Base-by-base conservation (phyloP, 148 eudicot genomes). In the Heliamphora exappendiculata region DNA sequence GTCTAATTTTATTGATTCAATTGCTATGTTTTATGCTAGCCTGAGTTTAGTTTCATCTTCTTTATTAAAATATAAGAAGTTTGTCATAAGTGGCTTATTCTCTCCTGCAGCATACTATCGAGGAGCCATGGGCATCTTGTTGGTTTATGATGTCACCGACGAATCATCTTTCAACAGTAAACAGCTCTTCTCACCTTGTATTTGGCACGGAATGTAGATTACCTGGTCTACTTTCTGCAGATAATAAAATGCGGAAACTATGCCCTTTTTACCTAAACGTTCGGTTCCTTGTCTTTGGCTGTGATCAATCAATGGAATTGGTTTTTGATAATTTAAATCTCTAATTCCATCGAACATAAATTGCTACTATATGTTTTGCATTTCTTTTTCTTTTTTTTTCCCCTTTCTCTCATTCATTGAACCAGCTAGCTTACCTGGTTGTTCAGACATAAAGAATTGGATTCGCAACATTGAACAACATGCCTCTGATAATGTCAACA, bases 51-150 rank as follows among this genome's bases (percentile, higher is more conserved):
- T 7, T 6, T 5, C 26, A 17, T 58, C 13, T 62, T 17, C 44
- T 58, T 60, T 55, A 39, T 26, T n/a, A n/a, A 39, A 24, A 49
- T 45, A 24, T n/a, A 33, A 31, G 34, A n/a, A 33, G 12, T 60
- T 39, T 58, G n/a, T 55, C 60, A 67, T 28, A 80, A 37, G 68
- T 55, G 10, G 73, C 13, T 51, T 44, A 13, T 22, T 28, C 13
- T 77, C 69, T 67, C 81, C 29, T 81, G 84, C 92, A 90, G 90
- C 92, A 79, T 91, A 91, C 71, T 91, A 91, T 68, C 96, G 97
- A 55, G 97, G 93, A 80, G 97, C 97, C 79, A 91, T 91, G 96
- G 96, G 96, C 39, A 91, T 91, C 78, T 81, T 91, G 90, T 84
- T 91, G 87, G 91, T 89, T 69, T 91, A 91, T 72, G 96, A 91